phyloP scores from a whole-genome alignment of 371 early-diverging fungal species.

The Mycotypha africana region DNA sequence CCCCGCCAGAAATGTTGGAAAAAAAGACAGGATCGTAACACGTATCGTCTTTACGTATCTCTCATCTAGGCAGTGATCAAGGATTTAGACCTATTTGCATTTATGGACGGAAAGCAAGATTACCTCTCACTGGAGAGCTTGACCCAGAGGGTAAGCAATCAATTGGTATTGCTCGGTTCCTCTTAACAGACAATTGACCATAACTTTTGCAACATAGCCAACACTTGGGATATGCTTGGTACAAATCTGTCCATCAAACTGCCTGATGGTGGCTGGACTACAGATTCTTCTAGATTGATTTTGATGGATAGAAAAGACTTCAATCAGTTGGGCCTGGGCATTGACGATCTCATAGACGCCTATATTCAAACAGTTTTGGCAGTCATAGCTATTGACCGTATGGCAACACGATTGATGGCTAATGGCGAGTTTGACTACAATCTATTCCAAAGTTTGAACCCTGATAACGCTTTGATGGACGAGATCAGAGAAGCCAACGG shows the following conservation, averaged over 20 bases:
- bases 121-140: slow-evolving; percentile 67
- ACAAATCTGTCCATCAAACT: slow-evolving; percentile 85
- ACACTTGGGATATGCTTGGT: slow-evolving; percentile 92
- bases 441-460: slow-evolving; percentile 81
- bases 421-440: slow-evolving; percentile 69
- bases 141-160: slow-evolving; percentile 24
- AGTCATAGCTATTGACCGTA: slow-evolving; percentile 88
- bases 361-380: slow-evolving; percentile 89
- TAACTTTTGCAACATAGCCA: slow-evolving; percentile 10
- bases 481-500: slow-evolving; percentile 64
- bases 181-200: not conserved
- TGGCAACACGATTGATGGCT: slow-evolving; percentile 72
- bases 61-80: slow-evolving; percentile 30
- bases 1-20: no score
- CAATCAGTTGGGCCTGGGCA: slow-evolving; percentile 84
- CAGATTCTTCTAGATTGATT: slow-evolving; percentile 78
- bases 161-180: not conserved
- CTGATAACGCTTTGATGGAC: slow-evolving; percentile 73
- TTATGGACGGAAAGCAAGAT: slow-evolving; percentile 81
- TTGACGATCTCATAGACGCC: slow-evolving; percentile 91
- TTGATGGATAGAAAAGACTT: slow-evolving; percentile 94
- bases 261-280: slow-evolving; percentile 77
- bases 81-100: slow-evolving; percentile 88
- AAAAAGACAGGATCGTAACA: not conserved
- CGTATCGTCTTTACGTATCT: not conserved